Evolutionary conservation across 139 green algal species (phyloP).

Genomic region (Coelastrella sp.): DNA sequence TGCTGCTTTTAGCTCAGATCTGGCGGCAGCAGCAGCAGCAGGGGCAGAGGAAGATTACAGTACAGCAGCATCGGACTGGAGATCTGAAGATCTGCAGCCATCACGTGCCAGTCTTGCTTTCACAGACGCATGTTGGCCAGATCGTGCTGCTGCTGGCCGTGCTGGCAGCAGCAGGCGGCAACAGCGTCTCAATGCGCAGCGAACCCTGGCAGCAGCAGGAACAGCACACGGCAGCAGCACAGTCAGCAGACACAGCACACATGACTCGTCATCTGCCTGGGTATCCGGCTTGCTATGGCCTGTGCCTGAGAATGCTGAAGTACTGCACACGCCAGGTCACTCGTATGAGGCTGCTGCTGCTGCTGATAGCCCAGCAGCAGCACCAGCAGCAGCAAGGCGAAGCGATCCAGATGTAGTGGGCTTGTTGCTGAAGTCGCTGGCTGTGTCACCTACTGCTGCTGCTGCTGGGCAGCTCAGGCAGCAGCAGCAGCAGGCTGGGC

Average conservation of each 20-base stretch:
- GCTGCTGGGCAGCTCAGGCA: not conserved
- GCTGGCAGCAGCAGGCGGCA: not conserved
- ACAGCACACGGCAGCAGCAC: not conserved
- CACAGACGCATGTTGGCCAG: not conserved
- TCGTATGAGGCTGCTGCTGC: not conserved
- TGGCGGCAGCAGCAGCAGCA: not conserved
- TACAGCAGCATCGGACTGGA: too few species aligned
- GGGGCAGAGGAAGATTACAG: too few species aligned
- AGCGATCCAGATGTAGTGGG: not conserved
- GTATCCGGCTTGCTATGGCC: not conserved
- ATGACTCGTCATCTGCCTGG: not conserved
- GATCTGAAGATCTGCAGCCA: not conserved
- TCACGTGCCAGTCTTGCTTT: not conserved
- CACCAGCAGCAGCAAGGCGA: not conserved
- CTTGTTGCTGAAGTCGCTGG: not conserved
- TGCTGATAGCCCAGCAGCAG: not conserved
- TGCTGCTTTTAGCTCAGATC: not conserved
- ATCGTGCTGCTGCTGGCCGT: not conserved
- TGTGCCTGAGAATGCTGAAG: not conserved
- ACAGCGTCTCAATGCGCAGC: too few species aligned
- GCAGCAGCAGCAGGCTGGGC: constrained; percentile 3
- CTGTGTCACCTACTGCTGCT: not conserved
- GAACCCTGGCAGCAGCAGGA: not conserved
- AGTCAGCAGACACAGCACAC: not conserved
- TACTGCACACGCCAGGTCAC: not conserved